A percentile compares a stretch with the other conserved stretches of the same genome.
These are phyloP conservation scores for Tulasnella sp. DNA, from an alignment of 768 basidiomycete species.

Conservation along the genomic window DNA sequence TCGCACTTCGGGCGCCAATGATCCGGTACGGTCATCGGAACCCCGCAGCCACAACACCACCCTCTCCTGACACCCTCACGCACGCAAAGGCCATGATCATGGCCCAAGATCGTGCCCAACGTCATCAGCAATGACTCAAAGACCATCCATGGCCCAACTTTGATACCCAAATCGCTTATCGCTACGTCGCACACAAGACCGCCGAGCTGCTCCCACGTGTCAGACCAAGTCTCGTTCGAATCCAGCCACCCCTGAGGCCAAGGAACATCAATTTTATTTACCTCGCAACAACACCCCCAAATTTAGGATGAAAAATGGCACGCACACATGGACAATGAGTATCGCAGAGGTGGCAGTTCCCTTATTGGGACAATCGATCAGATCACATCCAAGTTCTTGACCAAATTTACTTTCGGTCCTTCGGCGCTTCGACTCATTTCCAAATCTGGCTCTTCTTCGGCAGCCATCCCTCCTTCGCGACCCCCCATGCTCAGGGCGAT, in stretches of 20 bases:
- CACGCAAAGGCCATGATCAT: not conserved
- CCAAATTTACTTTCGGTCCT: not conserved
- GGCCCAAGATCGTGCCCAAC: no score
- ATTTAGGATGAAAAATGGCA: conserved; percentile 4
- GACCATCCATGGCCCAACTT: not conserved
- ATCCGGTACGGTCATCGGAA: conserved; percentile 3
- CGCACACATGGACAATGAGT: no score
- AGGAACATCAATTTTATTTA: conserved; percentile 14
- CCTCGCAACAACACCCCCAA: conserved; percentile 8
- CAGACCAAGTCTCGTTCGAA: conserved; percentile 1
- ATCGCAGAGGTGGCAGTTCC: not conserved
- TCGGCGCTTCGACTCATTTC: not conserved
- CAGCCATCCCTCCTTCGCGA: not conserved
- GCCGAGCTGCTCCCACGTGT: conserved; percentile 2
- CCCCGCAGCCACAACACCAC: not conserved
- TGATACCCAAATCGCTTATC: not conserved
- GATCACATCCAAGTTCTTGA: not conserved
- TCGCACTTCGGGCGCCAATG: not conserved
- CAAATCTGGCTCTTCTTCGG: not conserved
- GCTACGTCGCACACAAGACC: not conserved
- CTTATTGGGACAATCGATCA: not conserved
- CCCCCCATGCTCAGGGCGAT: not conserved
- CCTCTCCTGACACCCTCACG: not conserved
- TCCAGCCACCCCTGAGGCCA: not conserved
- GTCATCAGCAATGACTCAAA: not conserved